Percentiles rank a stretch among this genome's conserved stretches.
phyloP scores from a whole-genome alignment of 176 grass and related monocot genomes.

The Miscanthus lutarioriparius region DNA sequence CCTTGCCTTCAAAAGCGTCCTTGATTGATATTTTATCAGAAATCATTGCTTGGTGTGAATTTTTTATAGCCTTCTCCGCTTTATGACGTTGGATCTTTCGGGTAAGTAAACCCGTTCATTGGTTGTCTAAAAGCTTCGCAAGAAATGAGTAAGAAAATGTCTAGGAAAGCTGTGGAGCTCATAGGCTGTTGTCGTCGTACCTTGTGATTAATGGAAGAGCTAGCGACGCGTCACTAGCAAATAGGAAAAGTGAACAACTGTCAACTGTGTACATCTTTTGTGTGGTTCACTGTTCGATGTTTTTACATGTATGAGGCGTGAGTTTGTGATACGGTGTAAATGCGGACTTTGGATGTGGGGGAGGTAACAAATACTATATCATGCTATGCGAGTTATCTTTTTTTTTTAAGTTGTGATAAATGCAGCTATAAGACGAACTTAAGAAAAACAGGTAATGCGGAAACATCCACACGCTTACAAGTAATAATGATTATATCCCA shows the following conservation, averaged over 20 bases:
- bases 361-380: not conserved
- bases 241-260: not conserved
- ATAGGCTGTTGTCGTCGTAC: not conserved
- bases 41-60: not conserved
- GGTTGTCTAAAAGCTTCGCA: not conserved
- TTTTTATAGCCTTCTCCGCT: not conserved
- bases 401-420: not conserved
- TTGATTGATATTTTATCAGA: conserved; percentile 7
- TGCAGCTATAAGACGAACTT: not conserved
- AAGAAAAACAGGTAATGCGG: not conserved
- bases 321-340: not conserved
- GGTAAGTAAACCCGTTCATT: not conserved
- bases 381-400: not conserved
- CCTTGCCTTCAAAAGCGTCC: not conserved
- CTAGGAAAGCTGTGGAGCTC: not conserved
- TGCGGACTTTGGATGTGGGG: not conserved
- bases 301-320: too few relatives aligned
- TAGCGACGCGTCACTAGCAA: not conserved
- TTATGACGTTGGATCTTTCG: not conserved
- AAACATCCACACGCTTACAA: not conserved
- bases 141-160: not conserved
- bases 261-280: not conserved
- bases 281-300: too few relatives aligned
- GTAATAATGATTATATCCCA: not conserved
- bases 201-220: not conserved